Conservation (phyloP, 208 protist species). For the Phytomonas sp. region DNA sequence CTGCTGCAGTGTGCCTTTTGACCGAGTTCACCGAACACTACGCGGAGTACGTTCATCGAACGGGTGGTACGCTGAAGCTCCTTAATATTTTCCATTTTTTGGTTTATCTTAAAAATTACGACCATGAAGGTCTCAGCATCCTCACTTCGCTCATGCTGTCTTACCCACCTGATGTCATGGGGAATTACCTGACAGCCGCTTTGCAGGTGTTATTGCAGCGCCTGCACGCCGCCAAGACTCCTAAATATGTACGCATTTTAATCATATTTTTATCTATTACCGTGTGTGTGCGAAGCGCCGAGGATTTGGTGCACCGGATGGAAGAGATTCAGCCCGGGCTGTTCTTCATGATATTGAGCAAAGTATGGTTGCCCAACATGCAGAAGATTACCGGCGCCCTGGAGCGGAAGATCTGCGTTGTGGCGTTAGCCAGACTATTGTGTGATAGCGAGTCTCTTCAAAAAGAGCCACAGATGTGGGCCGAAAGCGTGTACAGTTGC, state of each 20-base stretch:
- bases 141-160: slow-evolving; percentile 69
- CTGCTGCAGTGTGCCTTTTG: slow-evolving; percentile 72
- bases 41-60: slow-evolving; percentile 53
- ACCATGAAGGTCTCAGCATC: slow-evolving; percentile 86
- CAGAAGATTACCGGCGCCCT: slow-evolving; percentile 74
- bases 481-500: slow-evolving; percentile 53
- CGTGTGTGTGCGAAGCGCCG: slow-evolving; percentile 48
- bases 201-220: slow-evolving; percentile 70
- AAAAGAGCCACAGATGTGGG: slow-evolving; percentile 39
- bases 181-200: slow-evolving; percentile 38
- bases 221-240: slow-evolving; percentile 55
- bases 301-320: slow-evolving; percentile 47
- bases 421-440: slow-evolving; percentile 68
- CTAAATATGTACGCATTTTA: slow-evolving; percentile 85
- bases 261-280: slow-evolving; percentile 84
- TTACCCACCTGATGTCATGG: slow-evolving; percentile 63
- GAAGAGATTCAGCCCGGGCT: slow-evolving; percentile 65
- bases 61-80: slow-evolving; percentile 40
- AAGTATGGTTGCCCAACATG: slow-evolving; percentile 72
- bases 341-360: slow-evolving; percentile 70
- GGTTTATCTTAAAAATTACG: slow-evolving; percentile 78
- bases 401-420: slow-evolving; percentile 79
- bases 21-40: slow-evolving; percentile 63
- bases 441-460: slow-evolving; percentile 60
- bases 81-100: slow-evolving; percentile 61